phyloP scores from a whole-genome alignment of 495 filamentous ascomycete genomes.

The Elasticomyces elasticus region DNA sequence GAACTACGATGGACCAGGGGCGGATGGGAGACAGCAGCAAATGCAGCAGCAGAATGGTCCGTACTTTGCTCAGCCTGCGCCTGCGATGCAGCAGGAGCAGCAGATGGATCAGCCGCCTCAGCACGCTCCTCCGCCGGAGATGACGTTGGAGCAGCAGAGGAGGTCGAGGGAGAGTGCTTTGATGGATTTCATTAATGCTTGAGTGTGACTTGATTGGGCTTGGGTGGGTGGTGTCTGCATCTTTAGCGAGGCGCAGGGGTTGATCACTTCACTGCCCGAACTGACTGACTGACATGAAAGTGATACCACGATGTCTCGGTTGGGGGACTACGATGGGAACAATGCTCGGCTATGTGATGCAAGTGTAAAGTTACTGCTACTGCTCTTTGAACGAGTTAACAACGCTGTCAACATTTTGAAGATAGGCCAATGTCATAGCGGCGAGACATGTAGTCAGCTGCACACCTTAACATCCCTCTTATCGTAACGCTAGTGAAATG shows the following conservation, averaged over 20 bases:
- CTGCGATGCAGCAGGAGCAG: background rate
- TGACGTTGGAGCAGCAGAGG: background rate
- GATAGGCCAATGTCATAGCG: no score
- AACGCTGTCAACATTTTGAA: no score
- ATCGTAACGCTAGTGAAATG: no score
- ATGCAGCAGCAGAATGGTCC: background rate
- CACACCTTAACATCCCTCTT: no score
- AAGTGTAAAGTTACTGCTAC: no score
- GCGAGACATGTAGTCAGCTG: no score
- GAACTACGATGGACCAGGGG: constrained; percentile 10
- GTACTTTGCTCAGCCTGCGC: background rate
- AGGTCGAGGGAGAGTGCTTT: background rate
- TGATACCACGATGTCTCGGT: no score
- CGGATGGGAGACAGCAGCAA: constrained; percentile 3
- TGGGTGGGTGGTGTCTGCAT: background rate
- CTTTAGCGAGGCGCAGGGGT: background rate
- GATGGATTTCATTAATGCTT: background rate
- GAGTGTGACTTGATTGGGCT: background rate
- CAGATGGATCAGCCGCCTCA: background rate
- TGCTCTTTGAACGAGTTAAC: no score
- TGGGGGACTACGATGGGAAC: no score
- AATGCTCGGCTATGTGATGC: no score
- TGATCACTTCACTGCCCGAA: no score
- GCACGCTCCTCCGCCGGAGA: background rate
- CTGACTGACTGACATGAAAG: no score